phyloP scores from a whole-genome alignment of 306 rosid species.

The Senna siamea region DNA sequence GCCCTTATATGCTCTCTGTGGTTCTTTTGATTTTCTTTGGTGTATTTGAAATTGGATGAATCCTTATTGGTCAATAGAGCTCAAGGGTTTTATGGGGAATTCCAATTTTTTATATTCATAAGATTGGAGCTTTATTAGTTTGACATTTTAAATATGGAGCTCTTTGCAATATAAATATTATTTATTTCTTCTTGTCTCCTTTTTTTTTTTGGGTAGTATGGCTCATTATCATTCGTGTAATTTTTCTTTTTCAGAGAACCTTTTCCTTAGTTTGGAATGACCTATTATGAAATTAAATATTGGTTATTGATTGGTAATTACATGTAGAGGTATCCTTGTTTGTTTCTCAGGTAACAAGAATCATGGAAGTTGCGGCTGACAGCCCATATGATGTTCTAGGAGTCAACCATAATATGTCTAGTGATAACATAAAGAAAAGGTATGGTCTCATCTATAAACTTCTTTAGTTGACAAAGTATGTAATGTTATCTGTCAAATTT shows the following conservation, averaged over 20 bases:
- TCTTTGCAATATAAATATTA: neutral
- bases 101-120: neutral
- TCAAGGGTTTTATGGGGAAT: neutral
- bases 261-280: neutral
- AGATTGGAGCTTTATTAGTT: too few species aligned
- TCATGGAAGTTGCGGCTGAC: conserved; percentile 73
- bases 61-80: neutral
- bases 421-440: conserved; percentile 85
- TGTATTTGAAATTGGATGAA: neutral
- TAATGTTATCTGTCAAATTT: conserved; percentile 18
- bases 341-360: conserved; percentile 77
- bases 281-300: conserved; percentile 10
- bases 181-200: too few species aligned
- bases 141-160: neutral
- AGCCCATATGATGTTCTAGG: conserved; percentile 85
- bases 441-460: conserved; percentile 34
- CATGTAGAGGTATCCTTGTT: conserved; percentile 17
- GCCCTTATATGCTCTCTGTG: neutral
- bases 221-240: too few species aligned
- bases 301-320: conserved; percentile 32
- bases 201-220: too few species aligned
- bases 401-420: conserved; percentile 75
- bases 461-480: neutral
- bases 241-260: too few species aligned
- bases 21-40: neutral